Conservation (phyloP, 1,139 yeast genomes). For the Taiozyma sp. region DNA sequence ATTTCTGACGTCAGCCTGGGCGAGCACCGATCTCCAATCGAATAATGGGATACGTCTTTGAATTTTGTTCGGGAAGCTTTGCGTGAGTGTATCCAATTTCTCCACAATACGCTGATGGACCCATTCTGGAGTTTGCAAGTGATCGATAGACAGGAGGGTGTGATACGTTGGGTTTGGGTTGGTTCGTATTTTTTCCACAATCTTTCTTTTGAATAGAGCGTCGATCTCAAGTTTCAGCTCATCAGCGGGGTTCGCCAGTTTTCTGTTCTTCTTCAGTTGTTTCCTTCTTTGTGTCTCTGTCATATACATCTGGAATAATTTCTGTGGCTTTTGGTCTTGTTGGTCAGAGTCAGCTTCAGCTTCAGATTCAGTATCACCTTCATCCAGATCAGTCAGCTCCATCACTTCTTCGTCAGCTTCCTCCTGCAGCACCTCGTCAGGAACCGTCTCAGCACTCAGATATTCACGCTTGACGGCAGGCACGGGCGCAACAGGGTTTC, state of each 20-base stretch:
- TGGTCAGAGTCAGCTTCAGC: neutral
- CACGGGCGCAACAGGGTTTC: neutral
- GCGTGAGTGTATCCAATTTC: neutral
- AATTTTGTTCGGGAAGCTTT: neutral
- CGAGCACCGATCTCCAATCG: constrained; percentile 1
- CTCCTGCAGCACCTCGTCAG: neutral
- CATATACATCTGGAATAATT: neutral
- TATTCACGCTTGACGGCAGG: neutral
- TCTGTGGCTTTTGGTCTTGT: neutral
- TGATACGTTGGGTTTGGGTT: neutral
- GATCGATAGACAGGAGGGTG: neutral
- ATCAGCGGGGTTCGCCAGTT: constrained; percentile 28
- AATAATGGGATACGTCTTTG: neutral
- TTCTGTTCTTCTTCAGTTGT: neutral
- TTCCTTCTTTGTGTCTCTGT: neutral
- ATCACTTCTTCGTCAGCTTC: neutral
- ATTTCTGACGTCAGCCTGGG: neutral
- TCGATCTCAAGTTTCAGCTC: constrained; percentile 38
- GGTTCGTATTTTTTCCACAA: constrained; percentile 13
- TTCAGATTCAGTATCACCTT: neutral
- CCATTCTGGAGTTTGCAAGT: neutral
- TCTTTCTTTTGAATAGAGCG: constrained; percentile 33
- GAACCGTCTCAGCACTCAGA: neutral
- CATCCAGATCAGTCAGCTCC: neutral
- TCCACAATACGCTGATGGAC: neutral